A percentile compares a stretch with the other conserved stretches of the same genome.
Evolutionary conservation across 1,139 yeast species (phyloP).

Genomic region (Yamadazyma dendronema): DNA sequence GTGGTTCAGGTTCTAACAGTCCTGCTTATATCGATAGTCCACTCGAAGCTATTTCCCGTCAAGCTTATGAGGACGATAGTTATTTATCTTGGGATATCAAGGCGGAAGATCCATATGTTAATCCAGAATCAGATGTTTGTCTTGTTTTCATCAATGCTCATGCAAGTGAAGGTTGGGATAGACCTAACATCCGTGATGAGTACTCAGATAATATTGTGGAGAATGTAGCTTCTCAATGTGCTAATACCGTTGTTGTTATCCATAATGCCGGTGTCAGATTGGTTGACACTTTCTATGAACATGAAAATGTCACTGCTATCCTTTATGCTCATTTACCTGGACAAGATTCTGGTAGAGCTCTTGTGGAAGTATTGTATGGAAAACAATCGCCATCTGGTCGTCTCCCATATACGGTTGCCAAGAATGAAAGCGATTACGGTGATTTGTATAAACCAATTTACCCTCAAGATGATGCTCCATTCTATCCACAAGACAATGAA

Average conservation of each 20-base stretch:
- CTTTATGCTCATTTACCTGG: slow-evolving; percentile 57
- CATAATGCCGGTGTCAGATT: slow-evolving; percentile 47
- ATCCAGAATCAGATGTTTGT: slow-evolving; percentile 48
- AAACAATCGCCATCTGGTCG: slow-evolving; percentile 59
- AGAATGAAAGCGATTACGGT: slow-evolving; percentile 51
- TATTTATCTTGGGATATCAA: slow-evolving; percentile 44
- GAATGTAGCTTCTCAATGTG: slow-evolving; percentile 45
- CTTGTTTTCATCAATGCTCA: slow-evolving; percentile 52
- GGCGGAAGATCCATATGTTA: slow-evolving; percentile 41
- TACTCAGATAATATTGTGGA: slow-evolving; percentile 53
- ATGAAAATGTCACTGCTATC: slow-evolving; percentile 57
- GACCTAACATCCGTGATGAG: slow-evolving; percentile 55
- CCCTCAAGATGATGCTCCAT: slow-evolving; percentile 29
- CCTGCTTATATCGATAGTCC: slow-evolving; percentile 10
- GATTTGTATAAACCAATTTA: slow-evolving; percentile 36
- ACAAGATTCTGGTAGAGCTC: slow-evolving; percentile 44
- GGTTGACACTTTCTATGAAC: slow-evolving; percentile 59
- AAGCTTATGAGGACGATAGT: slow-evolving; percentile 38
- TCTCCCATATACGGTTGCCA: slow-evolving; percentile 61
- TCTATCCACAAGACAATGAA: slow-evolving; percentile 46
- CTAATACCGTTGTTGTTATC: slow-evolving; percentile 32
- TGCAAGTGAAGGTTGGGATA: slow-evolving; percentile 59
- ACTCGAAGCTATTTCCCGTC: slow-evolving; percentile 8
- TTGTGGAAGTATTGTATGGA: slow-evolving; percentile 49
- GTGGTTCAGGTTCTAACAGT: slow-evolving; percentile 8